Base-by-base conservation (phyloP, 2,329 filamentous ascomycete genomes). In the Hypoxylon rubiginosum region DNA sequence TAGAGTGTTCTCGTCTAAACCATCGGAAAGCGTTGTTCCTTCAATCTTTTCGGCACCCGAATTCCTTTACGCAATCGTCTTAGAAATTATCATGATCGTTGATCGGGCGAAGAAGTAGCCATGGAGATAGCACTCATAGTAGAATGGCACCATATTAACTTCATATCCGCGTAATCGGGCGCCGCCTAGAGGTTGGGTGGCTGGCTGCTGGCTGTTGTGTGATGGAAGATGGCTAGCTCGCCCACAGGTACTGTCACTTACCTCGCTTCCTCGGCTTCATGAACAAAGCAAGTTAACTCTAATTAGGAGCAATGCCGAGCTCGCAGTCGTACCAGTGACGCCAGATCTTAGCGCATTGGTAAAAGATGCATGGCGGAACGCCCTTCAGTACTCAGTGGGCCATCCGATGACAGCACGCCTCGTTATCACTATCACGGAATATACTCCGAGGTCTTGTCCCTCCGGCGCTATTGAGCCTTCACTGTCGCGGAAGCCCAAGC, bases 351-450 rank as follows among this genome's bases (percentile, higher is more conserved):
- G 78, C 82, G 1, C 83, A 85, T 73, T 87, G 82, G 82, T 83
- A 87, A 70, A 82, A 86, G 70, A 86, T 86, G 85, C 84, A 88
- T 75, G 85, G 88, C 68, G 82, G 85, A 76, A 86, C 83, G 7
- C 88, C 88, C 76, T 81, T 86, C 46, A 79, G 86, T n/a, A 85
- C 82, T 0, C 76, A 82, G 58, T 85, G 85, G 5, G 81, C 75
- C 1, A 78, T 87, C 19, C 82, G 84, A 43, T 87, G 11, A 81
- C 82, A 21, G 0, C 78, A 79, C 61, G 79, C 79, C 73, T 85
- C 56, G 84, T 2, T 24, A 24, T 24, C 21, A 87, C 28, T 63
- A 84, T 84, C 3, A 78, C 76, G 1, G 85, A 85, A 15, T 85
- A 15, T 85, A 88, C 74, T 86, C 84, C 69, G 81, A 88, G 11